Evolutionary conservation across 2,329 filamentous ascomycete genomes (phyloP).

Genomic region (Ramularia endophylla): DNA sequence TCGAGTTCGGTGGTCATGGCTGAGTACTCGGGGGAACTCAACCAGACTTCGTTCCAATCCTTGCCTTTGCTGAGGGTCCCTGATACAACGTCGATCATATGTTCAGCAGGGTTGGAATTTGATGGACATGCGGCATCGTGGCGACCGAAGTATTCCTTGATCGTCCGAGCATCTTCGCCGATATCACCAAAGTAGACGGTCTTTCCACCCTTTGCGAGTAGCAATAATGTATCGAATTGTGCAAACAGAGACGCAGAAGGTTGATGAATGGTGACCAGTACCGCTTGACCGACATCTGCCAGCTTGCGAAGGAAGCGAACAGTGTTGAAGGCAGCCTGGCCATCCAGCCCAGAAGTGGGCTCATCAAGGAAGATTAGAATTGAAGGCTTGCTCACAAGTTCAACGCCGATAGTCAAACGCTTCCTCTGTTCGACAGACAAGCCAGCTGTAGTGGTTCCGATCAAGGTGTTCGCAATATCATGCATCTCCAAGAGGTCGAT

Average conservation of each 20-base stretch:
- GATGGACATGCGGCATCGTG: constrained; percentile 48
- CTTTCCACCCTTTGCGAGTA: constrained; percentile 57
- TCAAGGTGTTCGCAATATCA: constrained; percentile 57
- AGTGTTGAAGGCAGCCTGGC: constrained; percentile 59
- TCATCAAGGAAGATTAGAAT: constrained; percentile 60
- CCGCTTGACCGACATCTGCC: constrained; percentile 58
- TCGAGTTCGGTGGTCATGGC: constrained; percentile 36
- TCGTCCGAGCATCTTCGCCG: constrained; percentile 33
- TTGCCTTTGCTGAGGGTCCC: constrained; percentile 35
- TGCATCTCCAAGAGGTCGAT: constrained; percentile 58
- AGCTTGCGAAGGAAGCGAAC: constrained; percentile 61
- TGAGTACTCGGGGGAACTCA: constrained; percentile 33
- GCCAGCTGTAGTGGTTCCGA: constrained; percentile 54
- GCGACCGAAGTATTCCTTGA: constrained; percentile 46
- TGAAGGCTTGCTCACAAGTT: constrained; percentile 51
- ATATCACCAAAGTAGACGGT: constrained; percentile 61
- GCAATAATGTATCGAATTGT: constrained; percentile 58
- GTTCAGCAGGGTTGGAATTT: constrained; percentile 49
- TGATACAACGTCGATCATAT: constrained; percentile 43
- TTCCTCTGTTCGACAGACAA: constrained; percentile 49
- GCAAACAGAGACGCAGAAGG: constrained; percentile 61
- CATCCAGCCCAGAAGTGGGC: constrained; percentile 51
- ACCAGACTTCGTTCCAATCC: constrained; percentile 42
- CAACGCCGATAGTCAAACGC: constrained; percentile 50
- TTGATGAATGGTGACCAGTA: constrained; percentile 65